These are phyloP conservation scores for Serendipita vermifera DNA, from an alignment of 768 basidiomycete species.

Conservation along the genomic window DNA sequence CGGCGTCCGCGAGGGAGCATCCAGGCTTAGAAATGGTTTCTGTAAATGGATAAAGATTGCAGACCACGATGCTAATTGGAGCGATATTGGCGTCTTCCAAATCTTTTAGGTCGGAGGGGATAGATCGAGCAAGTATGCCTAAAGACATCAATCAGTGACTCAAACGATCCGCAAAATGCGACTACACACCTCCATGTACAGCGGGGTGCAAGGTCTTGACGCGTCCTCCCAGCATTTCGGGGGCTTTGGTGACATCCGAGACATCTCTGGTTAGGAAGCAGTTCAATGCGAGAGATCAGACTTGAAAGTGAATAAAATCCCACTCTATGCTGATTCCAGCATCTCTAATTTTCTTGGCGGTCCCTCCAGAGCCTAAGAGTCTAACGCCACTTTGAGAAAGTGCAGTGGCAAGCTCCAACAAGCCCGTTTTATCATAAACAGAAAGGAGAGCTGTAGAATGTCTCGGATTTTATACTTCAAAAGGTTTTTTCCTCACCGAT, in stretches of 20 bases:
- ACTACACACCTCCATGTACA: slow-evolving; percentile 76
- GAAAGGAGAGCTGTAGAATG: slow-evolving; percentile 64
- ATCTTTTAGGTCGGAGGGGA: slow-evolving; percentile 81
- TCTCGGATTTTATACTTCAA: background rate
- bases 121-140: slow-evolving; percentile 92
- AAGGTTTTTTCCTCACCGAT: slow-evolving; percentile 9
- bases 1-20: slow-evolving; percentile 82
- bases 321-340: slow-evolving; percentile 84
- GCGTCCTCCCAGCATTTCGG: slow-evolving; percentile 96
- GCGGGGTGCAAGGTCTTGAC: slow-evolving; percentile 98
- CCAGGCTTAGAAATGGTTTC: slow-evolving; percentile 77
- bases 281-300: background rate
- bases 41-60: slow-evolving; percentile 97
- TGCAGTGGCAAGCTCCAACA: slow-evolving; percentile 80
- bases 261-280: slow-evolving; percentile 57
- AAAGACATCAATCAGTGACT: background rate
- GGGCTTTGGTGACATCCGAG: slow-evolving; percentile 91
- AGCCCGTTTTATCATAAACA: slow-evolving; percentile 89
- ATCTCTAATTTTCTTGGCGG: slow-evolving; percentile 94
- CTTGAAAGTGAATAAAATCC: background rate
- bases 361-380: slow-evolving; percentile 90
- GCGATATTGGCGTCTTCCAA: slow-evolving; percentile 72
- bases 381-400: slow-evolving; percentile 70
- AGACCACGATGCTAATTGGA: slow-evolving; percentile 92
- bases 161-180: background rate